phyloP scores from a whole-genome alignment of 192 early-diverging fungal species.

The Coemansia sp. region DNA sequence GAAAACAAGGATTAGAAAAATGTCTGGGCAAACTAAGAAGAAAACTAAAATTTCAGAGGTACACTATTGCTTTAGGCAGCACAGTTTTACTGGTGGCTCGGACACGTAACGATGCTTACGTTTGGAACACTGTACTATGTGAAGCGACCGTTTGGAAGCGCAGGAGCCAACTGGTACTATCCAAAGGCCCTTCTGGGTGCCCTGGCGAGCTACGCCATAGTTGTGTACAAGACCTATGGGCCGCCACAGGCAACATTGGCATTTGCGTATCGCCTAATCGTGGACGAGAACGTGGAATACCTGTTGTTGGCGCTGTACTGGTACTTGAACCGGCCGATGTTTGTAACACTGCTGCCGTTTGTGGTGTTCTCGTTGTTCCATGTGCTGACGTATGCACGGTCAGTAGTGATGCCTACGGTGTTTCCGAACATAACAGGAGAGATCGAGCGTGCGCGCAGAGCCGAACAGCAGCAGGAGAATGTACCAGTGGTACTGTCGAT shows the following conservation, averaged over 20 bases:
- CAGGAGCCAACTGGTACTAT: slow-evolving; percentile 44
- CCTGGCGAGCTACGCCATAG: slow-evolving; percentile 43
- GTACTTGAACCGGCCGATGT: slow-evolving; percentile 21
- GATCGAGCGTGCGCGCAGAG: slow-evolving; percentile 36
- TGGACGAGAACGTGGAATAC: slow-evolving; percentile 54
- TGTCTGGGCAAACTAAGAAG: too few relatives aligned
- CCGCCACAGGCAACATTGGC: slow-evolving; percentile 46
- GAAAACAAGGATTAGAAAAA: background rate
- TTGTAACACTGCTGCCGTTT: slow-evolving; percentile 46
- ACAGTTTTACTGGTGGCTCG: slow-evolving; percentile 55
- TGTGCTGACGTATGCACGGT: slow-evolving; percentile 40
- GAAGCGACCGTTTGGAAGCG: slow-evolving; percentile 38
- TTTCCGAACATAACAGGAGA: slow-evolving; percentile 30
- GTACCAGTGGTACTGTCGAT: slow-evolving; percentile 13
- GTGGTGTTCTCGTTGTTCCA: slow-evolving; percentile 53
- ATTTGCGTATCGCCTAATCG: slow-evolving; percentile 35
- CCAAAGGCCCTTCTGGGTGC: slow-evolving; percentile 42
- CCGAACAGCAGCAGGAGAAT: background rate
- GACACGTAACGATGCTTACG: slow-evolving; percentile 38
- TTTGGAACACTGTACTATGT: slow-evolving; percentile 36
- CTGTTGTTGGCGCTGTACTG: slow-evolving; percentile 45
- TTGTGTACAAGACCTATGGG: slow-evolving; percentile 54
- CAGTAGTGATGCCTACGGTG: slow-evolving; percentile 34
- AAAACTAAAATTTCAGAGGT: too few relatives aligned
- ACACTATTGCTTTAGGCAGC: slow-evolving; percentile 17